Base-by-base conservation (phyloP, 2,329 filamentous ascomycete genomes). In the Raffaelea albimanens region DNA sequence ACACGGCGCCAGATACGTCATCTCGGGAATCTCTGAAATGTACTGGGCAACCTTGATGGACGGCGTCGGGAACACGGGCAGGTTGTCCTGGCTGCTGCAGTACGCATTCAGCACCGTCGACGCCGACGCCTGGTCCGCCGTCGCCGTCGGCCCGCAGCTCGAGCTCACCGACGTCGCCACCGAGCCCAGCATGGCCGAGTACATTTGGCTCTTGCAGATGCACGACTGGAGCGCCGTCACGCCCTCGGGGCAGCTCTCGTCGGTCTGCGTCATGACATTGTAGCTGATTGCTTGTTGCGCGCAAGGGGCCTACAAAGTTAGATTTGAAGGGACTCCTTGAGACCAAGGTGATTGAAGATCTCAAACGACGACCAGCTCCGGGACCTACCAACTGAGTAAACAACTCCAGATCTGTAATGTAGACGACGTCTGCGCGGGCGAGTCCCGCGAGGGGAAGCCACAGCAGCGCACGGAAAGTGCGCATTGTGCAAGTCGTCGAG, bases 261-360 rank as follows among this genome's bases (percentile, higher is more conserved):
- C 56, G 1, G 73, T 75, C 52, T 70, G 63, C 33, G 54, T 50
- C 49, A 66, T 61, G 52, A 78, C 58, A 48, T 68, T 65, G 50
- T 67, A 65, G 2, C 63, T 67, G 36, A 78, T 49, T 10, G 71
- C 74, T 2, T 58, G 61, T 50, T 67, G 63, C 4, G 66, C 74
- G 56, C 75, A 78, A 21, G 72, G 71, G 36, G 73, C 73, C 70
- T n/a, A n/a, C n/a, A n/a, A n/a, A n/a, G n/a, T n/a, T n/a, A n/a
- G n/a, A n/a, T n/a, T n/a, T n/a, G n/a, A n/a, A n/a, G n/a, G n/a
- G n/a, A n/a, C n/a, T n/a, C n/a, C n/a, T n/a, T n/a, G n/a, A n/a
- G n/a, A n/a, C n/a, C n/a, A n/a, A n/a, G n/a, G n/a, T n/a, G n/a
- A n/a, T n/a, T n/a, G n/a, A n/a, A n/a, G n/a, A n/a, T n/a, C n/a